phyloP scores from a whole-genome alignment of 306 rosid genomes.

The Vicia sativa region DNA sequence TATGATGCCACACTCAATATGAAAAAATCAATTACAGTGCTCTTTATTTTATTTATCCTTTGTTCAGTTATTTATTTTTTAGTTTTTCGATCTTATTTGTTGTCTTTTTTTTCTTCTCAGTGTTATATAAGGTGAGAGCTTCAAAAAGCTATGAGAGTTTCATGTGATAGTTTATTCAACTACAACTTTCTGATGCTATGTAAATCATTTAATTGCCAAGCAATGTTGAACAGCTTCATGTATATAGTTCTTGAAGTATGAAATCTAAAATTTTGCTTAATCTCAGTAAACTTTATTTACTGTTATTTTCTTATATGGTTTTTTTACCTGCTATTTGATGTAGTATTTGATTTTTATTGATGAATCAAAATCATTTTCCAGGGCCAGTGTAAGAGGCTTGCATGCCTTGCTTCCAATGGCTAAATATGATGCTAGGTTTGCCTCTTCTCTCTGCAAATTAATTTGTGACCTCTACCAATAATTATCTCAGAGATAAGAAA shows the following conservation, averaged over 20 bases:
- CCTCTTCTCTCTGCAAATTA: conserved; percentile 49
- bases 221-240: not conserved
- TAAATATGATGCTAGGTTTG: conserved; percentile 52
- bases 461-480: conserved; percentile 44
- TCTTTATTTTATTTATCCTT: conserved; percentile 2
- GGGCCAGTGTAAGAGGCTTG: conserved; percentile 59
- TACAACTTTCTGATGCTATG: conserved; percentile 31
- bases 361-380: conserved; percentile 50
- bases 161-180: conserved; percentile 19
- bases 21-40: conserved; percentile 34
- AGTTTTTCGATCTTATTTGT: conserved; percentile 6
- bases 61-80: conserved; percentile 6
- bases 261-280: conserved; percentile 11
- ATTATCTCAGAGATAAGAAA: conserved; percentile 37
- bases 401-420: conserved; percentile 60
- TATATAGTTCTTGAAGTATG: not conserved
- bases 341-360: conserved; percentile 43
- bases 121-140: conserved; percentile 10
- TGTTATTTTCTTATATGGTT: conserved; percentile 9
- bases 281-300: conserved; percentile 18
- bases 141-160: conserved; percentile 11
- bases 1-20: conserved; percentile 23
- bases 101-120: not conserved
- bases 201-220: conserved; percentile 13
- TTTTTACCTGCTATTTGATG: conserved; percentile 28